These are phyloP conservation scores for Rhizophora apiculata DNA, from an alignment of 345 rosid genomes.

Conservation along the genomic window DNA sequence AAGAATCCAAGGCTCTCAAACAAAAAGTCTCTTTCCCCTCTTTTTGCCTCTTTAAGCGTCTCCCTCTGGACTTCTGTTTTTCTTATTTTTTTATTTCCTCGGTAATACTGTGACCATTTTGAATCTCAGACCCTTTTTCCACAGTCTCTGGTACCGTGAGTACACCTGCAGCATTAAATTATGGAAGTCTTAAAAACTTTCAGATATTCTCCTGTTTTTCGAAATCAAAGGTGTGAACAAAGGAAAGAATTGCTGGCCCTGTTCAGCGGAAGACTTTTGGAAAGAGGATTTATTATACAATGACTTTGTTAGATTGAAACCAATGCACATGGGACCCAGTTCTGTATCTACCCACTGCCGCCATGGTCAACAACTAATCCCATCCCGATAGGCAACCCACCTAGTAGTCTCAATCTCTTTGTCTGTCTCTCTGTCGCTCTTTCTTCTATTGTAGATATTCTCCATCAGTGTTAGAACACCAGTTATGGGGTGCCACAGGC, in stretches of 20 bases:
- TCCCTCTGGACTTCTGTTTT: background rate
- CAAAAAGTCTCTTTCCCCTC: background rate
- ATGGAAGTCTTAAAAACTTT: conserved; percentile 4
- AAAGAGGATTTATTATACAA: background rate
- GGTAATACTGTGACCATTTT: too few species aligned
- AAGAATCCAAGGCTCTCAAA: conserved; percentile 42
- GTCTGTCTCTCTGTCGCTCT: background rate
- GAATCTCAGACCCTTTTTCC: too few species aligned
- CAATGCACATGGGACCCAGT: conserved; percentile 13
- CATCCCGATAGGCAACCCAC: background rate
- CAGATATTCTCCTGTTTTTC: background rate
- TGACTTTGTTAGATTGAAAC: background rate
- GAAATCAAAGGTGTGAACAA: conserved; percentile 6
- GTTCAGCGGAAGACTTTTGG: background rate
- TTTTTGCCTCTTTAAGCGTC: background rate
- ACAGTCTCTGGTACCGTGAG: background rate
- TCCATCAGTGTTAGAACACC: too few species aligned
- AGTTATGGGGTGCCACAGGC: too few species aligned
- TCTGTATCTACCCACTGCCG: background rate
- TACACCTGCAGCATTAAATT: conserved; percentile 11
- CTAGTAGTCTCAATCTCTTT: background rate
- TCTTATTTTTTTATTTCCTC: too few species aligned
- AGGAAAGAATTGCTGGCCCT: background rate
- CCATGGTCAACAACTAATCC: conserved; percentile 7
- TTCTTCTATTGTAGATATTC: background rate